Evolutionary conservation across 1,284 basidiomycete genomes (phyloP), one percentile per base, ranked within the genome.

Genomic region (Ganoderma multipileum): DNA sequence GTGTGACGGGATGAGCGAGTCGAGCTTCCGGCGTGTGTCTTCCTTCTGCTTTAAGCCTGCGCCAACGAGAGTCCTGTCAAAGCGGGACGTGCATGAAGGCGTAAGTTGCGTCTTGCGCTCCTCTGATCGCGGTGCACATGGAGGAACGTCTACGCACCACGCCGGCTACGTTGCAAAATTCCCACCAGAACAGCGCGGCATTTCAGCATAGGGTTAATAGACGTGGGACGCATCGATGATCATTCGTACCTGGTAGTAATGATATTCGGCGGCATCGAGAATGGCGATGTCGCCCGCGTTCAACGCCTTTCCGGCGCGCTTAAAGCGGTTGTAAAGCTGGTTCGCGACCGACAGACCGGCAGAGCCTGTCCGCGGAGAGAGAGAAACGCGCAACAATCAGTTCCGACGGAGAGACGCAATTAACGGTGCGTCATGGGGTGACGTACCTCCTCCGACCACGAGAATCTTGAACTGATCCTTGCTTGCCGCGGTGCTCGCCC

Each of bases 1-100:
- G 75, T 95, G 87, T 11, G 83, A 78, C 0, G 95, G 93, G 66
- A 97, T 88, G 54, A 97, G 85, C 0, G 88, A 85, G 30, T 83
- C 78, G 61, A 98, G 85, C 5, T 89, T 89, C 38, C 88, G 86
- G 66, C 91, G 88, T 73, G 94, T 92, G 26, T 89, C 85, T 14
- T 82, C 79, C 72, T 93, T 91, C 62, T 86, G 79, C 76, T 91
- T 89, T 69, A 99, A 85, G 44, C 97, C 97, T 36, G 94, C 86
- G 33, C 96, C 97, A 52, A 97, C 96, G 30, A 98, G 88, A 2
- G 97, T 98, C 96, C 95, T 95, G 71, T 71, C 76, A 67, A 65
- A 39, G 55, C 5, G 58, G 16, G 58, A 38, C 36, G 12, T 12
- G 58, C 20, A 38, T 47, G 28, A 28, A 47, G 14, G 52, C 26